A percentile compares a stretch with the other conserved stretches of the same genome.
Conservation (phyloP, 2,329 filamentous ascomycete species). For the Rhynchosporium graminicola region DNA sequence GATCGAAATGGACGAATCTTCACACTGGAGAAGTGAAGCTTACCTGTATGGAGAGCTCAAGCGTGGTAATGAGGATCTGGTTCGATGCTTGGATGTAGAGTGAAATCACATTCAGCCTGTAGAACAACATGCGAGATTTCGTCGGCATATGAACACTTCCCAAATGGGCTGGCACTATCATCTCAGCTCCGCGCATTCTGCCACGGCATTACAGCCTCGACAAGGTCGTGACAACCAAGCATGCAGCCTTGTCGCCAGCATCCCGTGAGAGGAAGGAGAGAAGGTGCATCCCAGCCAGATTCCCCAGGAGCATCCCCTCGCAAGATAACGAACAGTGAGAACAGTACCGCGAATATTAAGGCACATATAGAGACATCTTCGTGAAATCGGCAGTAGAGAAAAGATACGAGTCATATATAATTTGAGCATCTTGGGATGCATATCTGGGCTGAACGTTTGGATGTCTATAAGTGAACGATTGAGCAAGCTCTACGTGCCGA, state of each 20-base stretch:
- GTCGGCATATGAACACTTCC: not conserved
- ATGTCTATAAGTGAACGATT: not conserved
- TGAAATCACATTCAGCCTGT: too few relatives aligned
- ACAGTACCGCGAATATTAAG: not conserved
- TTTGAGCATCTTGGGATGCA: too few relatives aligned
- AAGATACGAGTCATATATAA: not conserved
- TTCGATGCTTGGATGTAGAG: too few relatives aligned
- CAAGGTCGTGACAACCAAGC: not conserved
- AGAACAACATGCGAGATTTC: too few relatives aligned
- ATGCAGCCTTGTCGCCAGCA: constrained; percentile 1
- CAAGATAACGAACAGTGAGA: too few relatives aligned
- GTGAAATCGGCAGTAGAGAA: not conserved
- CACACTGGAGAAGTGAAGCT: too few relatives aligned
- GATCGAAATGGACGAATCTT: too few relatives aligned
- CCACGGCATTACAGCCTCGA: not conserved
- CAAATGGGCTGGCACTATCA: not conserved
- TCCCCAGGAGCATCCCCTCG: not conserved
- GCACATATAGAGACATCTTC: not conserved
- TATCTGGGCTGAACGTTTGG: constrained; percentile 3
- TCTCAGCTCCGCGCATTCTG: not conserved
- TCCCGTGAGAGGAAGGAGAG: not conserved
- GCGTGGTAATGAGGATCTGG: too few relatives aligned
- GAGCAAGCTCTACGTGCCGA: not conserved
- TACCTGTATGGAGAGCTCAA: too few relatives aligned
- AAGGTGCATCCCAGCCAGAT: not conserved